Evolutionary conservation across 1,139 yeast species (phyloP), one percentile per base, ranked within the genome.

Genomic region (Chernovozyma aurita): DNA sequence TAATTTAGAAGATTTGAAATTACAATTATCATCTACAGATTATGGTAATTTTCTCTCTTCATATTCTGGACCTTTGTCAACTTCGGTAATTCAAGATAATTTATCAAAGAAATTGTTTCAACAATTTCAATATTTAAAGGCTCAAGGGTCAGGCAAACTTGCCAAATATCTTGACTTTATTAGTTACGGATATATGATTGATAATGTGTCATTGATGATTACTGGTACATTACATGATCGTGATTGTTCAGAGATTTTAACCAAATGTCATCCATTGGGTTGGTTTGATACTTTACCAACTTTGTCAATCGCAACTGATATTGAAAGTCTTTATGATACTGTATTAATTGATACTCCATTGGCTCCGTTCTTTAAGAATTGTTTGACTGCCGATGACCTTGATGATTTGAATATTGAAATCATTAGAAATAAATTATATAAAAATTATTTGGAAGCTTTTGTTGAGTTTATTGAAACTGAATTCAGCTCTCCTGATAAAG

Each of bases 261-360:
- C 79, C 41, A 81, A 96, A 56, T 87, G 97, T 58, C 95, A 92
- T 57, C 98, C 98, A 1, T 70, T 94, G 47, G 99, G 99, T 30
- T 88, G 97, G 96, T 94, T 94, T 57, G 98, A 92, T 52, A 92
- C 97, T 3, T 76, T 94, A 48, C 98, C 98, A 21, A 92, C 98
- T 0, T 72, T 94, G 43, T 79, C 95, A 8, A 94, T 90, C 37
- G 96, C 97, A 31, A 87, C 96, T 3, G 97, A 90, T 59, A 79
- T 92, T 42, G 96, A 88, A 52, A 81, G 95, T 28, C 73, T 94
- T 50, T 92, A 92, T 64, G 85, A 84, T 54, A 86, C 95, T 1
- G 98, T 94, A n/a, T 72, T 94, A 45, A 85, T 92, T 40, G 99
- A 94, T 62, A 92, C 98, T 8, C 98, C 98, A 9, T 74, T 94